These are phyloP conservation scores for Tuber melanosporum DNA, from an alignment of 495 filamentous ascomycete species.

Conservation along the genomic window DNA sequence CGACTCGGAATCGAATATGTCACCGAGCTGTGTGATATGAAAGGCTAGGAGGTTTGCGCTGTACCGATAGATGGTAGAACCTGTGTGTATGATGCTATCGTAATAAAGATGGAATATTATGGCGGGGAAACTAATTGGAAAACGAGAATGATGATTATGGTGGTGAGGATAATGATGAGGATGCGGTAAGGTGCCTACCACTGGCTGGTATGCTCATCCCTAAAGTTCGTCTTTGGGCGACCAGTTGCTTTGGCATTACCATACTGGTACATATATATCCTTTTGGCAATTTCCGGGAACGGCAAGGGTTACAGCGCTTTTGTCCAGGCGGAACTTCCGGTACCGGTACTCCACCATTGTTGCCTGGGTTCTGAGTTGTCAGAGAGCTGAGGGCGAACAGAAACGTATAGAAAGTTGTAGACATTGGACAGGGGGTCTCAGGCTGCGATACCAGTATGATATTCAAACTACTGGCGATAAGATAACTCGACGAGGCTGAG, in stretches of 20 bases:
- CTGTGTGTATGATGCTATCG: background rate
- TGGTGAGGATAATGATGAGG: background rate
- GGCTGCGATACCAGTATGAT: background rate
- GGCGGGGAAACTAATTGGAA: background rate
- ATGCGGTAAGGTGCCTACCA: background rate
- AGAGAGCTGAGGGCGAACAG: background rate
- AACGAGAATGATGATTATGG: background rate
- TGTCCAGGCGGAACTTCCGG: background rate
- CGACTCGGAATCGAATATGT: background rate
- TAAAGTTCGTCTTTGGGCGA: background rate
- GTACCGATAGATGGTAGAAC: background rate
- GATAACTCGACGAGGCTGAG: conserved; percentile 33
- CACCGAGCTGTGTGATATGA: background rate
- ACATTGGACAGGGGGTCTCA: background rate
- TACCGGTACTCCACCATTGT: background rate
- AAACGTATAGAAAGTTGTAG: conserved; percentile 14
- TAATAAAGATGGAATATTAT: background rate
- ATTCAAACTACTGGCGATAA: conserved; percentile 2
- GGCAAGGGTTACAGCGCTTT: background rate
- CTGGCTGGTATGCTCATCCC: background rate
- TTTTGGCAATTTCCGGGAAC: background rate
- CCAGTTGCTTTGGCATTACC: background rate
- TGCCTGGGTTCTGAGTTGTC: background rate
- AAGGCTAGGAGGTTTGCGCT: background rate
- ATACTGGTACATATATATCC: background rate